Evolutionary conservation across 2,329 filamentous ascomycete genomes (phyloP).

Genomic region (Tolypocladium paradoxum): DNA sequence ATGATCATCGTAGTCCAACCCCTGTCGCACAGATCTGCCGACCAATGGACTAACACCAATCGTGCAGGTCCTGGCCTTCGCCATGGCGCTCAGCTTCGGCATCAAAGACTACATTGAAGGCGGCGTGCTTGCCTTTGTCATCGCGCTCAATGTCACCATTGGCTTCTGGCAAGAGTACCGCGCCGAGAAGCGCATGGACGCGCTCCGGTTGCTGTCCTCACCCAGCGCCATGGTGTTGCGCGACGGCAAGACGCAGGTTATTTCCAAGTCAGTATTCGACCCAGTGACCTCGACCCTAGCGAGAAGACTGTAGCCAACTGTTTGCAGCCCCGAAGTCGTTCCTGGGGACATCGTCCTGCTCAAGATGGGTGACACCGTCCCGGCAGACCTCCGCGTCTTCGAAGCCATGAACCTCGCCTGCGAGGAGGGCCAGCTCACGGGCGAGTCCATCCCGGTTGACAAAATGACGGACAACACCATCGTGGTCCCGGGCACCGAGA

Average conservation of each 20-base stretch:
- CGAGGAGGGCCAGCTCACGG: constrained; percentile 68
- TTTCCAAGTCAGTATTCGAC: constrained; percentile 38
- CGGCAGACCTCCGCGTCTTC: constrained; percentile 59
- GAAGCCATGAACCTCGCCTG: constrained; percentile 70
- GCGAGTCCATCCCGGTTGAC: constrained; percentile 62
- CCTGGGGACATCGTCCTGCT: constrained; percentile 60
- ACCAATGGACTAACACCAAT: neutral
- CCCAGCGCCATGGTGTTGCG: constrained; percentile 53
- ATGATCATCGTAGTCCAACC: constrained; percentile 52
- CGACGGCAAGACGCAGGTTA: constrained; percentile 45
- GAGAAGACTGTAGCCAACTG: constrained; percentile 5
- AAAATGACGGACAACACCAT: constrained; percentile 47
- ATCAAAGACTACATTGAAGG: constrained; percentile 59
- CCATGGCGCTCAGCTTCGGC: constrained; percentile 61
- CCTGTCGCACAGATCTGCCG: neutral
- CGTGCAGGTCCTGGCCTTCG: constrained; percentile 60
- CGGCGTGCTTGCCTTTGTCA: constrained; percentile 56
- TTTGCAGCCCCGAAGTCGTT: constrained; percentile 46
- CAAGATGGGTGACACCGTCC: constrained; percentile 64
- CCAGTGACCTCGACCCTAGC: too few species aligned
- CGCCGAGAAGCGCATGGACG: constrained; percentile 58
- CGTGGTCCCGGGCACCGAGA: constrained; percentile 33
- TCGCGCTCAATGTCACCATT: constrained; percentile 58
- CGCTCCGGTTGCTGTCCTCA: constrained; percentile 48
- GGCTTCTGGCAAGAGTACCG: constrained; percentile 56